Evolutionary conservation across 768 basidiomycete species (phyloP), one percentile per base, ranked within the genome.

Genomic region (Psilocybe subaeruginosa): DNA sequence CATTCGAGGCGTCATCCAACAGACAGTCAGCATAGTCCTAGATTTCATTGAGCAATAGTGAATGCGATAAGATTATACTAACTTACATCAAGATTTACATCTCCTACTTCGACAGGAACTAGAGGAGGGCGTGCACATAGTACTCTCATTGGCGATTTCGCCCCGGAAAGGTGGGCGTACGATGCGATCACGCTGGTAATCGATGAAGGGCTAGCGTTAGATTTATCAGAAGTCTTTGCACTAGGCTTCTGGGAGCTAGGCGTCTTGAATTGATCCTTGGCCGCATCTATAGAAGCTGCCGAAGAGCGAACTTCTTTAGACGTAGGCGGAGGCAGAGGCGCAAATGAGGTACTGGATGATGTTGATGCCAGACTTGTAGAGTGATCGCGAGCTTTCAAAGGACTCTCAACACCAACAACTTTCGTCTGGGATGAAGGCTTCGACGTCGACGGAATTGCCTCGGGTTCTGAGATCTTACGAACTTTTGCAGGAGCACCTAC

Each of bases 1-100:
- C 63, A 29, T 54, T 50, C 3, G 56, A 65, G 33, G 78, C 63
- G 54, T 80, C 71, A 47, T 69, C 70, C 7, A 81, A 64, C 1
- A 81, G 58, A 58, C 79, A 80, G 17, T 76, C 74, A 5, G 72
- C 76, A 57, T 76, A 79, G 37, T 70, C 72, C 72, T 70, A n/a
- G 16, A 51, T 23, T 54, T 2, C 2, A 17, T 54, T 60, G 5
- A 57, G 43, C 11, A 41, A 45, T 8, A 12, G 1, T 19, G 4
- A 27, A 27, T 2, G 31, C n/a, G 17, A n/a, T 33, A 45, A 51
- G 46, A 9, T 12, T 29, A 19, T 16, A 41, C 8, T 37, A 12
- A 41, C 67, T 60, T 49, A 72, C 70, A 16, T 68, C 59, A 3
- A 69, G 46, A 50, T 69, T 64, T 11, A 72, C 62, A 12, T 72